Percentiles rank a stretch among this genome's conserved stretches.
Conservation (phyloP, 345 rosid species). For the Populus davidiana region DNA sequence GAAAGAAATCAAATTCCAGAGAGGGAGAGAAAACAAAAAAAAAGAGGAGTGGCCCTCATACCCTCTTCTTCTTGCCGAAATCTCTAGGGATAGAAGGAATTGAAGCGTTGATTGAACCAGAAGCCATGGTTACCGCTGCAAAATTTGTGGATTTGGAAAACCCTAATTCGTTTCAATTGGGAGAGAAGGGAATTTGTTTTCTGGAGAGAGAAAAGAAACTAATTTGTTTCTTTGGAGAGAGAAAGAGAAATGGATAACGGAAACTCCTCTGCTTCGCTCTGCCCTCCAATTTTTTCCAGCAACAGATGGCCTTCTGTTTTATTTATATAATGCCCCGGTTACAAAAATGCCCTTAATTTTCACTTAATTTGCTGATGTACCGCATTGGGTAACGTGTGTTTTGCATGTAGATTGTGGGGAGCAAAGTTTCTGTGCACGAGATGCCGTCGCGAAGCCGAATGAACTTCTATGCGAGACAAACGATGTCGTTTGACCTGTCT, state of each 20-base stretch:
- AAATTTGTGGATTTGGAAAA: conserved; percentile 22
- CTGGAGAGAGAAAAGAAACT: conserved; percentile 16
- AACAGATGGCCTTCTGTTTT: neutral
- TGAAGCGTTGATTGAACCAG: conserved; percentile 60
- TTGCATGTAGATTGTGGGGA: neutral
- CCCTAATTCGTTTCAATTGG: conserved; percentile 38
- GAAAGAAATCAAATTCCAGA: neutral
- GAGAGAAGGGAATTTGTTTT: neutral
- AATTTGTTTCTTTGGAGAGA: conserved; percentile 16
- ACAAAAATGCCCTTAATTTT: neutral
- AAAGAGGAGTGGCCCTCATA: conserved; percentile 13
- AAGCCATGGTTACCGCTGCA: conserved; percentile 45
- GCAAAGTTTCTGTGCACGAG: neutral
- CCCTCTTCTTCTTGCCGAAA: conserved; percentile 77
- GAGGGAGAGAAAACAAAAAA: neutral
- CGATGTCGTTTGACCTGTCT: neutral
- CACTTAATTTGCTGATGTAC: neutral
- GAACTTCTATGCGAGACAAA: neutral
- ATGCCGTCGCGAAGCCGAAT: neutral
- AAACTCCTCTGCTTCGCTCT: conserved; percentile 65
- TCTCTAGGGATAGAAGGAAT: conserved; percentile 53
- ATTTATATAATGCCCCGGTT: neutral
- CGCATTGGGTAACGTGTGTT: neutral
- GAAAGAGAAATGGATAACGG: conserved; percentile 57
- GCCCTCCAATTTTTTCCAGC: neutral